Base-by-base conservation (phyloP, 768 basidiomycete species). In the Lactarius indigo region DNA sequence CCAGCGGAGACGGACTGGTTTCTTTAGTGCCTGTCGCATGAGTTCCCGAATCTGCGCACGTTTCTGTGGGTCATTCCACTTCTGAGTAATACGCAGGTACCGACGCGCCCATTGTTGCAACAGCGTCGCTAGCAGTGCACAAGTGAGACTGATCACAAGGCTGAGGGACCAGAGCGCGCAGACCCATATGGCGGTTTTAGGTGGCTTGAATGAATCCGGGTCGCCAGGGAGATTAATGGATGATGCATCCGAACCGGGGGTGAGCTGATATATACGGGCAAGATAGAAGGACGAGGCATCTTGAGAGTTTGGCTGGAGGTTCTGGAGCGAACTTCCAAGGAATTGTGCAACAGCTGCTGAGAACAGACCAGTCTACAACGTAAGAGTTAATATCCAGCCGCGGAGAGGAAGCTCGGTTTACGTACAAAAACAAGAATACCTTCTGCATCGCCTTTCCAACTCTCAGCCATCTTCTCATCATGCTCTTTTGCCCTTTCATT, bases 381-480 rank as follows among this genome's bases (percentile, higher is more conserved):
- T n/a, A 3, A n/a, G 20, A 23, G 37, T 37, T 37, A 37, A 39
- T 39, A 39, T 15, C 8, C 7, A 20, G 42, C 20, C 7, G 20
- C 5, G 5, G 20, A 42, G 18, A n/a, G n/a, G n/a, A n/a, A n/a
- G n/a, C 42, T 18, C n/a, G 31, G 3, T 52, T 17, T 30, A 60
- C 59, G 26, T 42, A 60, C 59, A n/a, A 60, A 60, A 30, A 60
- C 59, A 23, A 60, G 59, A 30, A 60, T 47, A 4, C 59, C 59
- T 20, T 60, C 42, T 10, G 59, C 59, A 2, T 60, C 59, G 8
- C 42, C 59, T 47, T 60, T 60, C 59, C 59, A 60, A 15, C 59
- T 47, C 28, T 60, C 59, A 0, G 59, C 42, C 59, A 47, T 20
- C 56, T 57, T 57, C 31, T 57, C 4, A 33, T 57, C 56, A 2